Evolutionary conservation across 441 rosid species (phyloP), one percentile per base, ranked within the genome.

Genomic region (Gossypium trilobum): DNA sequence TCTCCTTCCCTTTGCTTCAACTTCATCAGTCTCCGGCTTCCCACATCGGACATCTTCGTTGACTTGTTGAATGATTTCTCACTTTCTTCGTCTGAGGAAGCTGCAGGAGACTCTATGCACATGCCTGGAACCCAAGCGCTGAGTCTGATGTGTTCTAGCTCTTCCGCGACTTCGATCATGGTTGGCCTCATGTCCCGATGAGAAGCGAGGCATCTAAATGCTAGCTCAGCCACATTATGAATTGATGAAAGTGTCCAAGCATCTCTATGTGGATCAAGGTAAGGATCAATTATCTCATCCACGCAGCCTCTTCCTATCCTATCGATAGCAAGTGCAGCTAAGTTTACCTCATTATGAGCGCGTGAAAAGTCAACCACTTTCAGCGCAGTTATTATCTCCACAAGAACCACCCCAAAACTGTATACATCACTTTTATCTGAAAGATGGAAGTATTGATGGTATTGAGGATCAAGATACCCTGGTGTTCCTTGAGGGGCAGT

Each of bases 401-500:
- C 78, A 0, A 94, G 89, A 56, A 94, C 9, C 9, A 94, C 99
- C 13, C 97, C 99, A 1, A 94, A 94, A 58, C 99, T 94, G 81
- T 94, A 92, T 9, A 94, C 99, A 19, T 92, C 99, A 13, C 99
- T 94, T 82, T 94, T 94, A 68, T 93, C 98, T 0, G 98, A 90
- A 27, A 93, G 91, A 75, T 93, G 98, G 74, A 90, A 93, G 72
- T 82, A 86, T 69, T 94, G 98, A 77, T 94, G 97, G 78, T 94
- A 94, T 44, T 92, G 92, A 57, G 98, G 98, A 77, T 94, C 97
- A 14, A 94, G 84, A 62, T 94, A 94, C 74, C 98, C 98, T 0
- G 98, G 98, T 58, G 98, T 91, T 68, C 98, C 98, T 80, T 91
- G 97, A 13, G 98, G 98, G 42, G 93, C 97, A 2, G 98, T 94